Conservation (phyloP, 495 filamentous ascomycete genomes). For the Lasiosphaeria hispida region DNA sequence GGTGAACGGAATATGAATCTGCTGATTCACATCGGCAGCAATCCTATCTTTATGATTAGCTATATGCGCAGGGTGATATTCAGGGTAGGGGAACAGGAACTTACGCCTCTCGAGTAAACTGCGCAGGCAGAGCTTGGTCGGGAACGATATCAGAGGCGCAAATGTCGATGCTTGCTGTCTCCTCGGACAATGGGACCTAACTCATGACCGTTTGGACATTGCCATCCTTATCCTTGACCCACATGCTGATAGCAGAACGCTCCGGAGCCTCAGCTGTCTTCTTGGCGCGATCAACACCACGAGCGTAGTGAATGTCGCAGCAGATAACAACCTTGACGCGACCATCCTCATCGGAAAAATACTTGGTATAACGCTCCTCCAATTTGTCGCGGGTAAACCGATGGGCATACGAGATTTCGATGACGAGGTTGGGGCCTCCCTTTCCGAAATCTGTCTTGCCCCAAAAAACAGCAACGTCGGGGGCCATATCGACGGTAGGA, state of each 20-base stretch:
- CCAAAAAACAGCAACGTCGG: not conserved
- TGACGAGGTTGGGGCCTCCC: not conserved
- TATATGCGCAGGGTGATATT: not conserved
- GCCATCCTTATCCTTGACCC: not conserved
- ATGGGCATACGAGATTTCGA: not conserved
- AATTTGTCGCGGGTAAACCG: not conserved
- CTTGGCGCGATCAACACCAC: slow-evolving; percentile 1
- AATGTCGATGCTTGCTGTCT: not conserved
- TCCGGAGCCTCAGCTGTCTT: not conserved
- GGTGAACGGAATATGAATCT: not conserved
- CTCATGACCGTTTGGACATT: not conserved
- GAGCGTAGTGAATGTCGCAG: not conserved
- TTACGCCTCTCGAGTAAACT: not conserved
- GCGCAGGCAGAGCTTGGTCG: not conserved
- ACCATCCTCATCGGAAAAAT: not conserved
- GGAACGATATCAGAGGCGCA: not conserved
- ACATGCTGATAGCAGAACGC: not conserved
- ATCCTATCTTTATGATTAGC: not conserved
- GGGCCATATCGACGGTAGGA: not conserved
- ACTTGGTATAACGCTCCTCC: not conserved
- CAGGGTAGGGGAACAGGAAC: not conserved
- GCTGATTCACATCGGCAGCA: too few relatives aligned
- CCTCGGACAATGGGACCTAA: not conserved
- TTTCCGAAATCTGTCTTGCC: not conserved
- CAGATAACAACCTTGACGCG: not conserved